Conservation (phyloP, 805 yeast genomes). For the Kodamaea fukazawae region DNA sequence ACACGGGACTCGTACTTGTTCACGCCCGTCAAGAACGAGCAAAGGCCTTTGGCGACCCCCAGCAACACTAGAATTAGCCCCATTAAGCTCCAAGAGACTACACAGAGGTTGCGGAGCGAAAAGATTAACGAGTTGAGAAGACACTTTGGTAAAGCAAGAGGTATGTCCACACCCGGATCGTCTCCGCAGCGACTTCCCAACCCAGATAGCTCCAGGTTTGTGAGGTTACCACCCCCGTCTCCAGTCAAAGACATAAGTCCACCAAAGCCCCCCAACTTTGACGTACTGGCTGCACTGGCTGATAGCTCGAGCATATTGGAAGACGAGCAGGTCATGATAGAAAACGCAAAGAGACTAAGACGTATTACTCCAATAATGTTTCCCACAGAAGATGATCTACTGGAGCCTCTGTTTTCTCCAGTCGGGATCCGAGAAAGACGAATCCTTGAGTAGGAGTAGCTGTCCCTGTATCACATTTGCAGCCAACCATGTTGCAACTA, state of each 20-base stretch:
- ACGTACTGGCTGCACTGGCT: neutral
- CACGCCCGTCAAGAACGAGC: slow-evolving; percentile 35
- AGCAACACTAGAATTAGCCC: slow-evolving; percentile 32
- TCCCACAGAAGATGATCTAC: slow-evolving; percentile 27
- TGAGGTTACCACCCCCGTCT: slow-evolving; percentile 7
- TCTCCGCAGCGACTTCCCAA: slow-evolving; percentile 1
- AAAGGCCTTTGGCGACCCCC: slow-evolving; percentile 15
- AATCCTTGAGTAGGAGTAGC: neutral
- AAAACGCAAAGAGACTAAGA: slow-evolving; percentile 34
- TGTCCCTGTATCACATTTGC: too few relatives aligned
- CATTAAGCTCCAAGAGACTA: slow-evolving; percentile 38
- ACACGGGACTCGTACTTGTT: slow-evolving; percentile 18
- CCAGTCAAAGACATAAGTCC: slow-evolving; percentile 13
- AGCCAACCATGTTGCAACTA: too few relatives aligned
- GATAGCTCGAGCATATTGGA: slow-evolving; percentile 5
- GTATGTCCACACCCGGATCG: slow-evolving; percentile 11
- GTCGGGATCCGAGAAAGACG: slow-evolving; percentile 25
- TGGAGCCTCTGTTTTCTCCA: slow-evolving; percentile 31
- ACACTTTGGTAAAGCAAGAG: slow-evolving; percentile 28
- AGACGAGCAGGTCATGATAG: slow-evolving; percentile 21
- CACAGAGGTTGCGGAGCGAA: slow-evolving; percentile 32
- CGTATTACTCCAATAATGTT: slow-evolving; percentile 36
- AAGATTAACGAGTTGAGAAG: slow-evolving; percentile 33
- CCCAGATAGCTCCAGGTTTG: slow-evolving; percentile 8
- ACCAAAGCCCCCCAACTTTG: slow-evolving; percentile 24